Percentiles rank a stretch among this genome's conserved stretches.
Conservation (phyloP, 2,329 filamentous ascomycete species). For the Beauveria sp. region DNA sequence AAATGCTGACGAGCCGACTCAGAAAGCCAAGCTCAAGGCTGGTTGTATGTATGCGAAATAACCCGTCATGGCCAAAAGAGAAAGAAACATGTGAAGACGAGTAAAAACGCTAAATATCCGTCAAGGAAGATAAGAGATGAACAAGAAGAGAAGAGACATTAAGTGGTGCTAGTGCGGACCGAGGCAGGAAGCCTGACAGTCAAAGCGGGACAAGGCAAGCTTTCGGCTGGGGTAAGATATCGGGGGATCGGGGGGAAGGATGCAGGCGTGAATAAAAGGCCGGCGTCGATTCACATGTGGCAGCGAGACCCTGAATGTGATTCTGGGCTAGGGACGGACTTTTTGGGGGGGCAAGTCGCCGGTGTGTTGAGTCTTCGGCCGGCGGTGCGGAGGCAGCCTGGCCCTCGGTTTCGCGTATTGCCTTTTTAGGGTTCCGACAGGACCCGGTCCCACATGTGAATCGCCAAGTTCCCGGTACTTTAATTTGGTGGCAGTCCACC, state of each 20-base stretch:
- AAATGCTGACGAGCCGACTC: not conserved
- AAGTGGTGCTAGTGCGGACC: not conserved
- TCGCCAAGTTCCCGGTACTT: not conserved
- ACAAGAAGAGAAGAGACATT: not conserved
- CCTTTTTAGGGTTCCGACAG: slow-evolving; percentile 6
- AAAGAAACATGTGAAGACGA: not conserved
- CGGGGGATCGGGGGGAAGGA: too few species aligned
- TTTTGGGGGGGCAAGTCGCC: not conserved
- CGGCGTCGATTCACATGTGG: not conserved
- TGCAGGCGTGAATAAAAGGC: not conserved
- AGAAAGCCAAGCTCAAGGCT: not conserved
- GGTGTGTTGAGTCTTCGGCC: not conserved
- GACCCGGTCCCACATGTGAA: slow-evolving; percentile 6
- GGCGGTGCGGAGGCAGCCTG: not conserved
- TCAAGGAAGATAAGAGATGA: not conserved
- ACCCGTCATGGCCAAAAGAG: not conserved
- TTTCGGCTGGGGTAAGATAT: not conserved
- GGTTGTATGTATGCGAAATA: too few species aligned
- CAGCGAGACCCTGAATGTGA: slow-evolving; percentile 6
- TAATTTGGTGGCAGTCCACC: not conserved
- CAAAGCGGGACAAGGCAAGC: not conserved
- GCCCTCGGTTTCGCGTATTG: not conserved
- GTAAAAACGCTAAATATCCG: not conserved
- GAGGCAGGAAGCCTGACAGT: not conserved
- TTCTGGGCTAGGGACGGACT: not conserved